Evolutionary conservation across 352 stramenopile species (phyloP).

Genomic region (Phytophthora europaea): DNA sequence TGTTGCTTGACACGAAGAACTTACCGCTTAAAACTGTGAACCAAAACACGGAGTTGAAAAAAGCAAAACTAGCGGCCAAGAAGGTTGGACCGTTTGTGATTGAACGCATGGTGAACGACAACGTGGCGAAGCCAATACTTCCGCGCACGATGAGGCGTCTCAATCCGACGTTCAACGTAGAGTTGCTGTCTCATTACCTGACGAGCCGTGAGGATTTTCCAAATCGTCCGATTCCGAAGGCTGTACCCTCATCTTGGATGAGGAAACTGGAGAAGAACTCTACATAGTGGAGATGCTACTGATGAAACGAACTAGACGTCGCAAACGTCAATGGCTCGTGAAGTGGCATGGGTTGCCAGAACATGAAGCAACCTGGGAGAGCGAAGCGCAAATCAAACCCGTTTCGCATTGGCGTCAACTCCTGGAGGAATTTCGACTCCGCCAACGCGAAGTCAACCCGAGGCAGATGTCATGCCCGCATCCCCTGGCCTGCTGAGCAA

Average conservation of each 20-base stretch:
- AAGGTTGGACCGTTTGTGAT: slow-evolving; percentile 23
- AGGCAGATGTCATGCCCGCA: slow-evolving; percentile 19
- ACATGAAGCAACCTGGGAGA: slow-evolving; percentile 14
- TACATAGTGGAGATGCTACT: slow-evolving; percentile 17
- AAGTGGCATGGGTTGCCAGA: slow-evolving; percentile 18
- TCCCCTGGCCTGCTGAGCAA: slow-evolving; percentile 2
- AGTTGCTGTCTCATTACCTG: slow-evolving; percentile 11
- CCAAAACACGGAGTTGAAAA: slow-evolving; percentile 13
- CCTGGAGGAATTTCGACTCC: slow-evolving; percentile 5
- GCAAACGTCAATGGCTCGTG: slow-evolving; percentile 13
- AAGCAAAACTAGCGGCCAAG: slow-evolving; percentile 18
- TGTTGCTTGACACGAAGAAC: slow-evolving; percentile 26
- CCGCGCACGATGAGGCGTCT: background rate
- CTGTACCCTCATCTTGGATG: slow-evolving; percentile 3
- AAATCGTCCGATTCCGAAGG: slow-evolving; percentile 5
- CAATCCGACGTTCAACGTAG: slow-evolving; percentile 24
- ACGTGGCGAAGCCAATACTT: slow-evolving; percentile 17
- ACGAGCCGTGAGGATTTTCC: background rate
- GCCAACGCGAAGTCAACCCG: slow-evolving; percentile 16
- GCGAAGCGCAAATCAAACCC: slow-evolving; percentile 6
- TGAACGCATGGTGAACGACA: slow-evolving; percentile 13
- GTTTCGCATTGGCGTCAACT: slow-evolving; percentile 24
- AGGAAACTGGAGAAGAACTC: slow-evolving; percentile 5
- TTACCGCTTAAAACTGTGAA: slow-evolving; percentile 21
- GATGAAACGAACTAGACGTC: slow-evolving; percentile 3